phyloP scores from a whole-genome alignment of 1,284 basidiomycete genomes.

The Taiwanofungus camphoratus region DNA sequence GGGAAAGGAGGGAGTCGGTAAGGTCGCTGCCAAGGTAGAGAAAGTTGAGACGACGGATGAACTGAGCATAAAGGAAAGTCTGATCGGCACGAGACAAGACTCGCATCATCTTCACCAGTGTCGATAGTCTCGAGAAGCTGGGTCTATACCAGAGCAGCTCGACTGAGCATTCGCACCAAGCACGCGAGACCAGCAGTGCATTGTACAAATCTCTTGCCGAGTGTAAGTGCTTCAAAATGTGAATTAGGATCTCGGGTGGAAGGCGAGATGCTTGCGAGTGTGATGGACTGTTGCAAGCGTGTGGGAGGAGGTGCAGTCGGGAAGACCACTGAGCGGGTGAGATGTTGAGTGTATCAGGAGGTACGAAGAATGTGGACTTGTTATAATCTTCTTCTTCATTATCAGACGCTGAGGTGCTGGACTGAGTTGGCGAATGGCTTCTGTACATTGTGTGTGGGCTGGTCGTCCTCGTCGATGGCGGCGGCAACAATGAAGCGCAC shows the following conservation, averaged over 20 bases:
- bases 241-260: conserved; percentile 90
- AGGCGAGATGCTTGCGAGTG: conserved; percentile 48
- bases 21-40: conserved; percentile 68
- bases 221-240: conserved; percentile 85
- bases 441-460: conserved; percentile 37
- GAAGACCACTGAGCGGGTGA: conserved; percentile 65
- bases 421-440: conserved; percentile 51
- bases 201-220: conserved; percentile 69
- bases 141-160: conserved; percentile 96
- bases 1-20: conserved; percentile 73
- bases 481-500: conserved; percentile 15
- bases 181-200: conserved; percentile 78
- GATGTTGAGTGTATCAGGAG: conserved; percentile 36
- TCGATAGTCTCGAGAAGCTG: conserved; percentile 62
- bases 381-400: conserved; percentile 59
- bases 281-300: conserved; percentile 15
- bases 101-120: conserved; percentile 75
- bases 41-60: conserved; percentile 92
- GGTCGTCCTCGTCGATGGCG: conserved; percentile 14
- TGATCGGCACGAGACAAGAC: conserved; percentile 55
- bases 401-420: conserved; percentile 49
- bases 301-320: conserved; percentile 25
- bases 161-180: conserved; percentile 95
- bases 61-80: conserved; percentile 85
- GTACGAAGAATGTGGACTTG: conserved; percentile 46